Percentiles rank a stretch among this genome's conserved stretches.
Evolutionary conservation across 495 filamentous ascomycete genomes (phyloP).

Genomic region (Ramalina peruviana): DNA sequence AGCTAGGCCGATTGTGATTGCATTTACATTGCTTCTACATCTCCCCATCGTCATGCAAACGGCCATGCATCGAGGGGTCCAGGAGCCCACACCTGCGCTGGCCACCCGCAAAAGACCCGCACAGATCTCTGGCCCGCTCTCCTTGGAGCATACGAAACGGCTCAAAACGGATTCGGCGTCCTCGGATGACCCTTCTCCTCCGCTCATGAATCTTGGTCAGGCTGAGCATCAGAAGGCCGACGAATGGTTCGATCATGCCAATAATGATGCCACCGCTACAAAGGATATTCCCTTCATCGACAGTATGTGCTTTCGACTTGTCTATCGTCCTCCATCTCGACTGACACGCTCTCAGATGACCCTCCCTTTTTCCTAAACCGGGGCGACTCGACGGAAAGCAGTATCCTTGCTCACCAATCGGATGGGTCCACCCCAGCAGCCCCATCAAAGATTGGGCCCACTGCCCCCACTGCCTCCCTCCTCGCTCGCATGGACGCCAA

Average conservation of each 20-base stretch:
- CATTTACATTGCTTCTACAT: too few species aligned
- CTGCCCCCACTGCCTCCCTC: slow-evolving; percentile 10
- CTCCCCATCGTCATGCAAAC: too few species aligned
- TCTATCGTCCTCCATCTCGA: not conserved
- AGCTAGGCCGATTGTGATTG: too few species aligned
- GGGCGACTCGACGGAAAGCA: slow-evolving; percentile 28
- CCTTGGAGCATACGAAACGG: not conserved
- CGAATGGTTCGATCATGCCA: slow-evolving; percentile 20
- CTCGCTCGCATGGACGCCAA: slow-evolving; percentile 21
- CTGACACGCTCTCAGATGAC: slow-evolving; percentile 24
- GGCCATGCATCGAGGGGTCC: too few species aligned
- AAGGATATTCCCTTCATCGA: slow-evolving; percentile 10
- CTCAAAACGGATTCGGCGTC: not conserved
- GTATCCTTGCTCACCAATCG: slow-evolving; percentile 4
- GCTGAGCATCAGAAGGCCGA: slow-evolving; percentile 5
- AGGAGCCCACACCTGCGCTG: not conserved
- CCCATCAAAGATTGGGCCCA: slow-evolving; percentile 14
- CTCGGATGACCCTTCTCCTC: not conserved
- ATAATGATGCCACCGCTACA: slow-evolving; percentile 12
- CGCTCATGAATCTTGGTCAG: not conserved
- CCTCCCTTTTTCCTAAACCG: slow-evolving; percentile 37
- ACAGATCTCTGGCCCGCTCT: not conserved
- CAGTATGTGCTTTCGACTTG: slow-evolving; percentile 1
- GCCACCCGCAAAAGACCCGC: not conserved
- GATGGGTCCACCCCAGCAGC: not conserved